Base-by-base conservation (phyloP, 805 yeast species). In the Wickerhamomyces subpelliculosus region DNA sequence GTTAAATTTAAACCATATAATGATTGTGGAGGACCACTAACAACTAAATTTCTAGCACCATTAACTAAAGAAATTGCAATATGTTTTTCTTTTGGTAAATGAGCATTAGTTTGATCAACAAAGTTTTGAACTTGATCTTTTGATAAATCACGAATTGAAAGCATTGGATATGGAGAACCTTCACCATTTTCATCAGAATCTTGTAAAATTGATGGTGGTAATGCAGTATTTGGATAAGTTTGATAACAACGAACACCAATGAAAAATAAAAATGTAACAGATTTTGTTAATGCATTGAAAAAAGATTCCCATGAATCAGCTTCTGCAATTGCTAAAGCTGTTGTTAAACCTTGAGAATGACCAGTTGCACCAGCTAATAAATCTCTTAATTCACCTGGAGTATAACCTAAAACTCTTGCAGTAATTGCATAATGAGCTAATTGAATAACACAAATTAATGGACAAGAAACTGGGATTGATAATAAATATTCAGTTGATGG, bases 1-100 rank as follows among this genome's bases (percentile, higher is more conserved):
- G 90, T 75, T 57, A 93, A 73, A 66, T 89, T 89, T 55, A 93
- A 75, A 72, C 99, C 99, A 55, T 90, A 93, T 45, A 93, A 71
- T 4, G 97, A 88, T 73, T 89, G 96, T 40, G 99, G 97, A 35
- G 97, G 98, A 62, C 99, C 99, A 18, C 95, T 78, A 34, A 90
- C 88, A 40, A 93, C 98, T 67, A 88, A 73, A 64, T 88, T 86
- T 68, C 96, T 78, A 34, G 96, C 96, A 62, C 98, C 98, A 60
- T 93, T 93, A 52, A 89, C 73, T 60, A 93, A 76, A 31, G 97
- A 88, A 47, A 93, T 80, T 43, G 81, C 85, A 55, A 93, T 82
- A 58, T 87, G 96, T 65, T 86, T 87, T 54, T 86, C 96, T 37
- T 70, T 67, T 51, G 98, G 97, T 67, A 93, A 75, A 67, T 89